A percentile compares a stretch with the other conserved stretches of the same genome.
These are phyloP conservation scores for Candida sanyaensis DNA, from an alignment of 1,139 yeast genomes.

Conservation along the genomic window DNA sequence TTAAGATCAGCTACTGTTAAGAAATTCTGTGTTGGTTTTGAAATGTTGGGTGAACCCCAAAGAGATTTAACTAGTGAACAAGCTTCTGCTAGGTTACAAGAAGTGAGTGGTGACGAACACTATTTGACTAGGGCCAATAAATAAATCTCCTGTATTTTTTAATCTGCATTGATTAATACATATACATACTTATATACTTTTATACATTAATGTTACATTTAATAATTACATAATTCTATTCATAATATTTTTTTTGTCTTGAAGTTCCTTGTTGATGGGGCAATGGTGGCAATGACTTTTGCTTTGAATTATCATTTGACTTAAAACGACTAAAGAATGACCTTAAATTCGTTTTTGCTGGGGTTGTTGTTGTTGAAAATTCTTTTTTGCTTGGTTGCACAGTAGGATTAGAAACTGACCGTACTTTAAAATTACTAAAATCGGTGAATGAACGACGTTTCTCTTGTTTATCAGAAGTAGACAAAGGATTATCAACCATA, in stretches of 20 bases:
- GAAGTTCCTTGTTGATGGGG: not conserved
- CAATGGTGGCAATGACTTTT: conserved; percentile 3
- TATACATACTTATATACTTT: not conserved
- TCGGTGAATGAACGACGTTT: not conserved
- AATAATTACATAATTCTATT: not conserved
- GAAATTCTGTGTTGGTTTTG: conserved; percentile 78
- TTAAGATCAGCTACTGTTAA: conserved; percentile 76
- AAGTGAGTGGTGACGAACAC: conserved; percentile 42
- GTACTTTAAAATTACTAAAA: not conserved
- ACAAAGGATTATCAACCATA: not conserved
- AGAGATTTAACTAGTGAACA: conserved; percentile 77
- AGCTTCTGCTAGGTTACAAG: conserved; percentile 64
- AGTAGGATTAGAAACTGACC: not conserved
- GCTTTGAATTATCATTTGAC: not conserved
- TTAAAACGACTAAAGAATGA: not conserved
- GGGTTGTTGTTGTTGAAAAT: not conserved
- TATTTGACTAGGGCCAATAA: conserved; percentile 20
- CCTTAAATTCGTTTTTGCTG: not conserved
- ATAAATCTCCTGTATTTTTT: too few species aligned
- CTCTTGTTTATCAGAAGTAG: not conserved
- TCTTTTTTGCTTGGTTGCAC: not conserved
- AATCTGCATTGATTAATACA: not conserved
- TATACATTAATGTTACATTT: not conserved
- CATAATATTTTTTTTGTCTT: not conserved
- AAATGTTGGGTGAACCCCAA: conserved; percentile 78